Percentiles rank a stretch among this genome's conserved stretches.
These are phyloP conservation scores for Emydomyces testavorans DNA, from an alignment of 2,329 filamentous ascomycete species.

Conservation along the genomic window DNA sequence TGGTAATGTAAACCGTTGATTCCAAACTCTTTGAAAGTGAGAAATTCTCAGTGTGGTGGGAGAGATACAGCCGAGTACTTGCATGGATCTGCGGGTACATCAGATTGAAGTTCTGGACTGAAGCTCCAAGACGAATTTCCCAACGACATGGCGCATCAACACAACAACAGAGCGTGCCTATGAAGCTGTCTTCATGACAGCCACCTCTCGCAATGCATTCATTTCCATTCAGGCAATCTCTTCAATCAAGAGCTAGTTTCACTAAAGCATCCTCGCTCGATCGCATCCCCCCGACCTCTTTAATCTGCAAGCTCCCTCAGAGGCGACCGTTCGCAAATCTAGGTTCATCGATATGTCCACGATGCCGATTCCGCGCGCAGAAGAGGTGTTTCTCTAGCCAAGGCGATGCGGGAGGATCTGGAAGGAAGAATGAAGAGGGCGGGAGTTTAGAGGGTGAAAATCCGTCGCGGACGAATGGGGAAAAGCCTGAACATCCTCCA, in stretches of 20 bases:
- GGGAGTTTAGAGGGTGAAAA: background rate
- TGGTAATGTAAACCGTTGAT: no score
- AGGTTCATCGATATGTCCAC: conserved; percentile 30
- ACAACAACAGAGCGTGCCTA: conserved; percentile 3
- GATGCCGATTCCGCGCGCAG: conserved; percentile 33
- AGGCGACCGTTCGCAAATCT: background rate
- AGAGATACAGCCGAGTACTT: no score
- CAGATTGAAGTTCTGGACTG: no score
- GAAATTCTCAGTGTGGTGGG: background rate
- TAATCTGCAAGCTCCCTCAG: background rate
- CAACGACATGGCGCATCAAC: conserved; percentile 1
- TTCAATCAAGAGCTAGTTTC: conserved; percentile 16
- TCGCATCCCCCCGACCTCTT: background rate
- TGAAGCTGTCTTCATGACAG: conserved; percentile 13
- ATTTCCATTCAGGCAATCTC: conserved; percentile 31
- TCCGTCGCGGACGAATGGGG: background rate
- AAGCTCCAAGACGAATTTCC: conserved; percentile 7
- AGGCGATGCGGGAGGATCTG: conserved; percentile 11
- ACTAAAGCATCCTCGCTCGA: conserved; percentile 19
- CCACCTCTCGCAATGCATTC: conserved; percentile 27
- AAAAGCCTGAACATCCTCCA: background rate
- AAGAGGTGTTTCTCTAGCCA: conserved; percentile 23
- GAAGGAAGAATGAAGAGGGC: conserved; percentile 1
- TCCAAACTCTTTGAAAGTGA: background rate
- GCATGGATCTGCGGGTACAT: no score